These are phyloP conservation scores for Triangularia setosa DNA, from an alignment of 2,329 filamentous ascomycete species.

Conservation along the genomic window DNA sequence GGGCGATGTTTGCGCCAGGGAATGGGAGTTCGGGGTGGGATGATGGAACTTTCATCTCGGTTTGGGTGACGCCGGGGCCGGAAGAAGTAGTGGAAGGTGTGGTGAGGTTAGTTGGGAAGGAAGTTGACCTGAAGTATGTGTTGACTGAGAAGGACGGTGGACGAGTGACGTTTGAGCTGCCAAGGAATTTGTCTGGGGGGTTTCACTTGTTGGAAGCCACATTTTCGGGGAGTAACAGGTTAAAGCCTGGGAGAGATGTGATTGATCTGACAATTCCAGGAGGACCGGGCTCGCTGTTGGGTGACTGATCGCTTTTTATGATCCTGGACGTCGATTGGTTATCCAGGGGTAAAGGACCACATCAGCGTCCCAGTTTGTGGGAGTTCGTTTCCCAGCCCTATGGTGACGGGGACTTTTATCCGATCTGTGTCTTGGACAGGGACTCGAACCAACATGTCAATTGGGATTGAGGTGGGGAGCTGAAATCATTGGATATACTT, in stretches of 20 bases:
- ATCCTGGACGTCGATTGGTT: too few relatives aligned
- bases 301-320: not conserved
- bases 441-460: not conserved
- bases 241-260: not conserved
- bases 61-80: not conserved
- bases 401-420: too few relatives aligned
- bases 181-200: not conserved
- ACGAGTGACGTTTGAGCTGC: not conserved
- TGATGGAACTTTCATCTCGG: not conserved
- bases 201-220: not conserved
- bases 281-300: not conserved
- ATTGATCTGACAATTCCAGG: conserved; percentile 1
- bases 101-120: not conserved
- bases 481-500: not conserved
- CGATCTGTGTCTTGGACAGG: not conserved
- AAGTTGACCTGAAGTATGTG: not conserved
- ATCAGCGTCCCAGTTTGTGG: too few relatives aligned
- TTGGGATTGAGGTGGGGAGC: not conserved
- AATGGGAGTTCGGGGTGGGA: not conserved
- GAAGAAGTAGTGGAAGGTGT: not conserved
- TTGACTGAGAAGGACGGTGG: not conserved
- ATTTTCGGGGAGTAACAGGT: not conserved
- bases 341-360: too few relatives aligned
- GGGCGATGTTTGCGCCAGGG: not conserved
- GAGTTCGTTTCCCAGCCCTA: too few relatives aligned